Evolutionary conservation across 2,329 filamentous ascomycete species (phyloP), one percentile per base, ranked within the genome.

Genomic region (Ophiostoma populinum): DNA sequence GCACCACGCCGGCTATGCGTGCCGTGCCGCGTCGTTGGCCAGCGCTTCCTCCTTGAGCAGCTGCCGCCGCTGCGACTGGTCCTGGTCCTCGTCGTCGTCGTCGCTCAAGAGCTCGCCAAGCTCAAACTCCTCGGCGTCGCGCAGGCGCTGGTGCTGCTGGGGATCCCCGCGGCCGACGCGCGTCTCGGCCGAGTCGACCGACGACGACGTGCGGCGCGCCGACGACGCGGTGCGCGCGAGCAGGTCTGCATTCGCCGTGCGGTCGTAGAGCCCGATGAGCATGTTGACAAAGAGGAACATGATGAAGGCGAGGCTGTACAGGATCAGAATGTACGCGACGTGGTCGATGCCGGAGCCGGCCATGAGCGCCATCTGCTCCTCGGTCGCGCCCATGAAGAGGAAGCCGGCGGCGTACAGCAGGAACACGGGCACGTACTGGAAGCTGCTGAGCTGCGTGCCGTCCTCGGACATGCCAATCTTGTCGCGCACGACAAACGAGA

Each of bases 321-420:
- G 61, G 35, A 95, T 86, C 18, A 98, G 66, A 26, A 95, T 73
- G 54, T 95, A 98, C 5, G 86, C 78, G 27, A 95, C 81, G 49
- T 92, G 83, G 18, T 85, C 85, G 48, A 95, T 75, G 40, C 75
- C 67, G 0, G 80, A 78, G 25, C 70, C 62, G 26, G 71, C 66
- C 5, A 95, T 63, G 2, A 94, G 62, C 16, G 63, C 50, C 81
- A 95, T 93, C 56, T 95, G 90, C 58, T 98, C 86, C 53, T 95
- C 90, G 1, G 85, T 95, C 12, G 90, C 87, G 21, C 83, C 80
- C 85, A 95, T 92, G 60, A 98, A 98, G 26, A 98, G 66, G 58
- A 95, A 93, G 2, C 90, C 90, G 4, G 86, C 80, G 6, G 86
- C 85, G 49, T 81, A 92, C 19, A 98, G 69, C 26, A 95, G 67